phyloP scores from a whole-genome alignment of 805 yeast species.

The Wickerhamomyces strasburgensis region DNA sequence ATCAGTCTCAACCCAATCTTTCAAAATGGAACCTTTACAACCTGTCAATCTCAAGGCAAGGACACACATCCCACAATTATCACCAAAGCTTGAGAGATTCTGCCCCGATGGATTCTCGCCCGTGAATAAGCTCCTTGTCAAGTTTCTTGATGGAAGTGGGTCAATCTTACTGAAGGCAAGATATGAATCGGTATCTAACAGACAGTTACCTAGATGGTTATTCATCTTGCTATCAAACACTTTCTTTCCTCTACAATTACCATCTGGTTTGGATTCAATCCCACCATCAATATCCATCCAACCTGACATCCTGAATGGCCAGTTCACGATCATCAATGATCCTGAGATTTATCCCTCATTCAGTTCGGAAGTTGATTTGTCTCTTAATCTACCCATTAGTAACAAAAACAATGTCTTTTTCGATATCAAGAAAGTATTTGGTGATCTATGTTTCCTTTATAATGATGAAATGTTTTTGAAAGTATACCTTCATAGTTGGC shows the following conservation, averaged over 20 bases:
- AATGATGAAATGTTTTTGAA: slow-evolving; percentile 11
- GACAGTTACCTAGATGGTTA: slow-evolving; percentile 16
- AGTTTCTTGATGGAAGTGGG: slow-evolving; percentile 2
- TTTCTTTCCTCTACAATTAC: slow-evolving; percentile 10
- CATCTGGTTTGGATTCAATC: neutral
- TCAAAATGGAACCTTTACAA: neutral
- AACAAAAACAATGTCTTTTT: slow-evolving; percentile 10
- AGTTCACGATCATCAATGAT: slow-evolving; percentile 8
- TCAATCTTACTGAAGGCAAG: slow-evolving; percentile 11
- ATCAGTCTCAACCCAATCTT: slow-evolving; percentile 2
- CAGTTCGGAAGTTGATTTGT: slow-evolving; percentile 1
- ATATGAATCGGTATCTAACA: slow-evolving; percentile 8
- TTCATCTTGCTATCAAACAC: slow-evolving; percentile 8
- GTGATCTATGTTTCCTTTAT: slow-evolving; percentile 12
- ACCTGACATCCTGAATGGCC: slow-evolving; percentile 2
- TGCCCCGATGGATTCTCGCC: slow-evolving; percentile 22
- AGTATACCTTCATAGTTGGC: slow-evolving; percentile 21
- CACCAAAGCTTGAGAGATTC: slow-evolving; percentile 3
- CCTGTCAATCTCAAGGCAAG: slow-evolving; percentile 1
- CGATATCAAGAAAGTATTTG: slow-evolving; percentile 9
- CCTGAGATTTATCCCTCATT: slow-evolving; percentile 6
- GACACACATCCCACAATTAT: slow-evolving; percentile 5
- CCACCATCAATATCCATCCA: neutral
- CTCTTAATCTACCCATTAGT: slow-evolving; percentile 6
- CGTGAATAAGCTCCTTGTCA: slow-evolving; percentile 12